A percentile compares a stretch with the other conserved stretches of the same genome.
These are phyloP conservation scores for Claviceps maximensis DNA, from an alignment of 2,329 filamentous ascomycete species.

Conservation along the genomic window DNA sequence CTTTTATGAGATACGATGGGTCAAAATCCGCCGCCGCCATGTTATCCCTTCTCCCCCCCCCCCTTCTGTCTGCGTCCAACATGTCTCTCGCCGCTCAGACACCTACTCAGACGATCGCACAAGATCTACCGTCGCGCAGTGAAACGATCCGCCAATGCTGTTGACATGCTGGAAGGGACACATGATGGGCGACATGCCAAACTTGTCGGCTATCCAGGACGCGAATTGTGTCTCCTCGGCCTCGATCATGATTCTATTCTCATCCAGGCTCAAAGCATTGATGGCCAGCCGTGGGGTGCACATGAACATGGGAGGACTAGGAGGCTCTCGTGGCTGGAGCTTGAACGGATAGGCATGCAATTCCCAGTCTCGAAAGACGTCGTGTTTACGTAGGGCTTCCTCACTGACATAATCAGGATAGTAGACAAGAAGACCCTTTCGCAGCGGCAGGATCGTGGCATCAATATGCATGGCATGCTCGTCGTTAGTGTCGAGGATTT, in stretches of 20 bases:
- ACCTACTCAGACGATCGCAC: no score
- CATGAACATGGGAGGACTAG: slow-evolving; percentile 15
- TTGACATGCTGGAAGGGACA: slow-evolving; percentile 18
- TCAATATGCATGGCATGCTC: slow-evolving; percentile 20
- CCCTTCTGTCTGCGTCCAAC: no score
- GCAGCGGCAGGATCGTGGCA: slow-evolving; percentile 17
- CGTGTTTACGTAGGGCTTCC: slow-evolving; percentile 11
- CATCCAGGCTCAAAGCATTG: slow-evolving; percentile 16
- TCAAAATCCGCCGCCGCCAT: no score
- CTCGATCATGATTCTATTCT: slow-evolving; percentile 15
- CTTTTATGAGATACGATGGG: no score
- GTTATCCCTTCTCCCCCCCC: no score
- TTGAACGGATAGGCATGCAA: slow-evolving; percentile 13
- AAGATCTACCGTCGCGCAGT: slow-evolving; percentile 11
- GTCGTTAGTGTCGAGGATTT: slow-evolving; percentile 15
- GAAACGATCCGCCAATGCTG: slow-evolving; percentile 19
- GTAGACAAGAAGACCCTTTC: slow-evolving; percentile 15
- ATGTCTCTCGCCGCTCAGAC: no score
- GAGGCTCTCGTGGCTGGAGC: slow-evolving; percentile 5
- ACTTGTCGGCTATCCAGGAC: background rate
- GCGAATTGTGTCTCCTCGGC: slow-evolving; percentile 10
- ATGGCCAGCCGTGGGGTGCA: slow-evolving; percentile 14
- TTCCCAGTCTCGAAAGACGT: slow-evolving; percentile 16
- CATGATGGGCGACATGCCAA: slow-evolving; percentile 6
- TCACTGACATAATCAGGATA: slow-evolving; percentile 14